A percentile compares a stretch with the other conserved stretches of the same genome.
These are phyloP conservation scores for Irineochytrium annulatum DNA, from an alignment of 192 early-diverging fungal genomes.

Conservation along the genomic window DNA sequence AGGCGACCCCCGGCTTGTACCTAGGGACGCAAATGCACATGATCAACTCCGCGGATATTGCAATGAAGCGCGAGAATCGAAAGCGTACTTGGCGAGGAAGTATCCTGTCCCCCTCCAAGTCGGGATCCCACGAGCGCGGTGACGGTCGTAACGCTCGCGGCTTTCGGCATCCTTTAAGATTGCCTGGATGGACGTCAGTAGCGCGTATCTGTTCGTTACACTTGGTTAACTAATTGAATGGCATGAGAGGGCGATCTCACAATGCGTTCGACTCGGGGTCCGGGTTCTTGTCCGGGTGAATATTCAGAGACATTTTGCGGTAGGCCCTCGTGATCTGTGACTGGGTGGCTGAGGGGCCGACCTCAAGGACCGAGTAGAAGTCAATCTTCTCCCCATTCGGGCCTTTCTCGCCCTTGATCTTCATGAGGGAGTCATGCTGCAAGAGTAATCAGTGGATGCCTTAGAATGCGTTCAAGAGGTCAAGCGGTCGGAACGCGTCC, in stretches of 20 bases:
- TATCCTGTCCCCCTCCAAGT: constrained; percentile 43
- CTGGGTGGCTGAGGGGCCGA: constrained; percentile 25
- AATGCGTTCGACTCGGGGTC: constrained; percentile 13
- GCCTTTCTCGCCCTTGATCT: constrained; percentile 24
- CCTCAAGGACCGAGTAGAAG: constrained; percentile 35
- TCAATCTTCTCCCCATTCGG: constrained; percentile 7
- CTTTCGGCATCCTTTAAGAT: constrained; percentile 36
- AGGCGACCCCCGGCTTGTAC: constrained; percentile 40
- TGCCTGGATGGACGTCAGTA: constrained; percentile 39
- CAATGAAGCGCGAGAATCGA: not conserved
- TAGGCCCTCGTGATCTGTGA: constrained; percentile 41
- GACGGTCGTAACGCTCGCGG: constrained; percentile 43
- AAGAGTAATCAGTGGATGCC: not conserved
- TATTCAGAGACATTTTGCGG: constrained; percentile 29
- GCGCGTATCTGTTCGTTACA: constrained; percentile 29
- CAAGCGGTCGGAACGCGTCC: too few species aligned
- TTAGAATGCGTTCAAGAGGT: too few species aligned
- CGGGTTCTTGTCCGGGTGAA: constrained; percentile 54
- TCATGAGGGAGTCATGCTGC: constrained; percentile 25
- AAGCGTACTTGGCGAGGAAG: constrained; percentile 16
- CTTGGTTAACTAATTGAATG: not conserved
- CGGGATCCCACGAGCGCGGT: constrained; percentile 44
- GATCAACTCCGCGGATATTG: not conserved
- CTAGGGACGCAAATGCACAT: constrained; percentile 28
- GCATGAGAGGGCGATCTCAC: constrained; percentile 5